Evolutionary conservation across 371 early-diverging fungal species (phyloP), one percentile per base, ranked within the genome.

Genomic region (Haplosporangium sp.): DNA sequence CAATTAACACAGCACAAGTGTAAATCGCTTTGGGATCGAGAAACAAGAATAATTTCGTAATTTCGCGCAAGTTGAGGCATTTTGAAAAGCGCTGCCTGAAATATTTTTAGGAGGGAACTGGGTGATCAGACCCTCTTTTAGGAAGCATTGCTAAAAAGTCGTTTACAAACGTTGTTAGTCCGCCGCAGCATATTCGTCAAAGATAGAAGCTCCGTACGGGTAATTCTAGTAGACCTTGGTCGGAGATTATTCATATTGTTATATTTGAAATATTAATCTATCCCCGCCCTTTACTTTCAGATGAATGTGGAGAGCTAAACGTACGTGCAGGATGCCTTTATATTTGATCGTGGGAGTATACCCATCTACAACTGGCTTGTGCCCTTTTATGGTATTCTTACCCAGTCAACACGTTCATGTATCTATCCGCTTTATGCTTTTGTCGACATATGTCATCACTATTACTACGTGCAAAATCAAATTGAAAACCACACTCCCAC

Each of bases 51-150:
- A 27, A 1, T 27, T 27, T 27, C 27, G 27, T 27, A 27, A 27
- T 27, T 27, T 27, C 27, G 27, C 27, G 27, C 27, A 27, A 27
- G 17, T 48, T 48, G 48, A 48, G 48, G 48, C 48, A 48, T 48
- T 48, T 39, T 66, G 57, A 55, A 20, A 17, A 66, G 40, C 66
- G 27, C 66, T 27, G 37, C 35, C 53, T 47, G 37, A 50, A 50
- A 48, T 47, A 52, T 47, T 40, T 47, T 62, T 60, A 39, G 42
- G 4, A 10, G 61, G 7, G 61, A 44, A 8, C 44, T 11, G 17
- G 4, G 50, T 37, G 52, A 64, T 55, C 65, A 56, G 56, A 56
- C 50, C 65, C 65, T 42, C 65, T 65, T 65, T 65, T 65, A 65
- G 65, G 44, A 53, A 65, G 8, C 56, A 56, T 65, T 27, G 19